These are phyloP conservation scores for Solanum chiquidenum DNA, from an alignment of 257 asterid species.

Conservation along the genomic window DNA sequence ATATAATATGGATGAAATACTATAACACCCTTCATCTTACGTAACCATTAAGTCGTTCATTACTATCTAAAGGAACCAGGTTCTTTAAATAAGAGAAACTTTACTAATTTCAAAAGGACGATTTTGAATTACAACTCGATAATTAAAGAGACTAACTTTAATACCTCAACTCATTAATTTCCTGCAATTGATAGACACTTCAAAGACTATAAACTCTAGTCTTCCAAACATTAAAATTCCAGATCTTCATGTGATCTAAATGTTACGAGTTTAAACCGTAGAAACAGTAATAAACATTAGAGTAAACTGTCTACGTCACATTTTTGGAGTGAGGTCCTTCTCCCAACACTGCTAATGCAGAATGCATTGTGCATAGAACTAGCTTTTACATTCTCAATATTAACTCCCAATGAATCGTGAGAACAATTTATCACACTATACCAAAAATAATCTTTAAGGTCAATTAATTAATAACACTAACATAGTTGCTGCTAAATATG, in stretches of 20 bases:
- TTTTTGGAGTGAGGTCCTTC: no score
- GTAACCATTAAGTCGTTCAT: background rate
- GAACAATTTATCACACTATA: no score
- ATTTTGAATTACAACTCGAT: background rate
- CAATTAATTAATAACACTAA: no score
- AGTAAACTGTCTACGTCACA: no score
- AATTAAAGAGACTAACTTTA: background rate
- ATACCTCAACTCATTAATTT: background rate
- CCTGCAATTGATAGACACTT: background rate
- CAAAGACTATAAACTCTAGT: background rate
- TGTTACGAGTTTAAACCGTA: background rate
- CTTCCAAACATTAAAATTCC: background rate
- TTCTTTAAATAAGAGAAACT: background rate
- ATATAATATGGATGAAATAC: background rate
- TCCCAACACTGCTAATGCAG: no score
- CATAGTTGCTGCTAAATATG: no score
- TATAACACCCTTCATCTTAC: background rate
- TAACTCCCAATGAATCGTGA: no score
- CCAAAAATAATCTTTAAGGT: no score
- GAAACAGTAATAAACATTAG: background rate
- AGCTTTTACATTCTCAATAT: no score
- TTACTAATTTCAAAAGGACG: background rate
- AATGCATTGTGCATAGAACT: no score
- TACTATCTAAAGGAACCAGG: background rate
- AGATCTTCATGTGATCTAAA: background rate